These are phyloP conservation scores for Polygonum aviculare DNA, from an alignment of 148 eudicot species.

Conservation along the genomic window DNA sequence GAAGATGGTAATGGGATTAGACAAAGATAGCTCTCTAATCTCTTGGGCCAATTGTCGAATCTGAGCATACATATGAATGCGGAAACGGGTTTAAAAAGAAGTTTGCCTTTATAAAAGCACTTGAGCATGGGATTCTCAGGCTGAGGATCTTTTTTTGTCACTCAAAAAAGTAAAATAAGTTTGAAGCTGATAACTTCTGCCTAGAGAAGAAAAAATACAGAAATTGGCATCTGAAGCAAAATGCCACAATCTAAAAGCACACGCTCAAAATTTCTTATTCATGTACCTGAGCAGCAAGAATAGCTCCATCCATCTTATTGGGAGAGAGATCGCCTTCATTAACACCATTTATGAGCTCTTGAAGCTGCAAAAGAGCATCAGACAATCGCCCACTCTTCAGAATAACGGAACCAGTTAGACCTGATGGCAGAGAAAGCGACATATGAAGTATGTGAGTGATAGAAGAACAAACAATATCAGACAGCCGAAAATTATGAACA, in stretches of 20 bases:
- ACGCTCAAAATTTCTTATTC: background rate
- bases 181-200: background rate
- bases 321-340: constrained; percentile 60
- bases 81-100: constrained; percentile 5
- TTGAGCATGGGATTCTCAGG: background rate
- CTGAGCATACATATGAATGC: constrained; percentile 30
- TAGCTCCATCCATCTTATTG: constrained; percentile 52
- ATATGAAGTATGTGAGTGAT: background rate
- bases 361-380: constrained; percentile 68
- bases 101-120: background rate
- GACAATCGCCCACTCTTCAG: constrained; percentile 79
- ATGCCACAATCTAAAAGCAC: background rate
- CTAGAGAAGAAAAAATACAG: background rate
- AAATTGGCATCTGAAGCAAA: background rate
- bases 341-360: constrained; percentile 55
- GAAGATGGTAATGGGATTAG: constrained; percentile 59
- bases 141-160: background rate
- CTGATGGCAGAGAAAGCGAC: constrained; percentile 21
- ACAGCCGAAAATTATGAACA: background rate
- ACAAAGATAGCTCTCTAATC: constrained; percentile 58
- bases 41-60: constrained; percentile 83
- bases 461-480: background rate
- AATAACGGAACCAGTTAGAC: constrained; percentile 74
- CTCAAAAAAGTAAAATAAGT: background rate
- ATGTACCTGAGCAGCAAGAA: constrained; percentile 79